Conservation (phyloP, 805 yeast species). For the Candida coquimbonensis region DNA sequence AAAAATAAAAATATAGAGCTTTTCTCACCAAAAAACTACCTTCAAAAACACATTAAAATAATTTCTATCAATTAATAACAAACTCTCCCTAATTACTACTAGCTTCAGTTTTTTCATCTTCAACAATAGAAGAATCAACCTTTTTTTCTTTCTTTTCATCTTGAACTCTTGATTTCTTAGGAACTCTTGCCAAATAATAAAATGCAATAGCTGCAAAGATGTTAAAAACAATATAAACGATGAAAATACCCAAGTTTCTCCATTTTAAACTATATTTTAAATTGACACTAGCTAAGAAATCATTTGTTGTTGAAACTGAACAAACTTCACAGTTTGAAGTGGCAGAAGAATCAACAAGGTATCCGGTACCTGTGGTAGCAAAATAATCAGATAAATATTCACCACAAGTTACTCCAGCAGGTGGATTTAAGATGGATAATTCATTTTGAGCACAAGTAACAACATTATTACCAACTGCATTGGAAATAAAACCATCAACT, state of each 20-base stretch:
- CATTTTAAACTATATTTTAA: constrained; percentile 42
- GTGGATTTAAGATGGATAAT: constrained; percentile 40
- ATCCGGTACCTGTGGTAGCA: constrained; percentile 20
- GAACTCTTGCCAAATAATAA: constrained; percentile 65
- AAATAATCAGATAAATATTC: constrained; percentile 37
- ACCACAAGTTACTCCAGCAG: constrained; percentile 51
- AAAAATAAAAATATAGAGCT: no score
- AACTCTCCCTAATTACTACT: background rate
- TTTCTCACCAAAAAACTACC: no score
- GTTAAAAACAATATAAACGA: constrained; percentile 35
- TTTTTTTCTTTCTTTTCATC: constrained; percentile 6
- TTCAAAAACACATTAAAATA: no score
- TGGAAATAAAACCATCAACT: constrained; percentile 43
- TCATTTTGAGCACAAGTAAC: constrained; percentile 45
- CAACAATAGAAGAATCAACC: background rate
- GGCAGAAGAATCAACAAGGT: constrained; percentile 12
- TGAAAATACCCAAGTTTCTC: constrained; percentile 57
- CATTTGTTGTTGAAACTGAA: constrained; percentile 48
- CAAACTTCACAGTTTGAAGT: constrained; percentile 57
- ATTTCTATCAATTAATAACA: background rate
- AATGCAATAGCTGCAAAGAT: constrained; percentile 33
- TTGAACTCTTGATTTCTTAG: constrained; percentile 43
- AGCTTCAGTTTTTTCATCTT: constrained; percentile 33
- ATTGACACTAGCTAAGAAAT: constrained; percentile 40
- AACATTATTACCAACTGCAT: constrained; percentile 43